These are phyloP conservation scores for Elymus sibiricus DNA, from an alignment of 176 grass and related monocot species.

Conservation along the genomic window DNA sequence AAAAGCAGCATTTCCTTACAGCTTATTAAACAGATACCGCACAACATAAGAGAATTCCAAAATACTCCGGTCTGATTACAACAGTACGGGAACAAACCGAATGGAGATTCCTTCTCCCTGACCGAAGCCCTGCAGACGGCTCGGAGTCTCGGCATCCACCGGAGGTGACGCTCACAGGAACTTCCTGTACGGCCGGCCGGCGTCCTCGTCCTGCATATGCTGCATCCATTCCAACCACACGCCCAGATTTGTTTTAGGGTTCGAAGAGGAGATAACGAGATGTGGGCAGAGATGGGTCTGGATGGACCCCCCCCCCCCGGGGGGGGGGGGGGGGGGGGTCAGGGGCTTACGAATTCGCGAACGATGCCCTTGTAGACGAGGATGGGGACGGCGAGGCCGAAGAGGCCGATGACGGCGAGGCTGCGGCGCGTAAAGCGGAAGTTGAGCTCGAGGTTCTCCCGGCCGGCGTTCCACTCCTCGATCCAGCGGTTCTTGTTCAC, in stretches of 20 bases:
- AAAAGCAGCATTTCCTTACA: slow-evolving; percentile 30
- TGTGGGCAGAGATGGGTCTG: background rate
- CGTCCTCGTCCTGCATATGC: slow-evolving; percentile 99
- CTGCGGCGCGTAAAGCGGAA: slow-evolving; percentile 78
- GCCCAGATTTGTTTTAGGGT: slow-evolving; percentile 33
- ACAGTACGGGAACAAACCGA: slow-evolving; percentile 47
- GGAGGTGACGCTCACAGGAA: slow-evolving; percentile 55
- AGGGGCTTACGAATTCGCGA: slow-evolving; percentile 63
- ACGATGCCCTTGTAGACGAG: slow-evolving; percentile 85
- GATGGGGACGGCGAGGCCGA: slow-evolving; percentile 68
- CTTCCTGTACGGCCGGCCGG: slow-evolving; percentile 71
- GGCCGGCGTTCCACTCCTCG: slow-evolving; percentile 66
- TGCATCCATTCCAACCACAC: slow-evolving; percentile 36
- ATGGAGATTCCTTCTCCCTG: slow-evolving; percentile 4
- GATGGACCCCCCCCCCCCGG: no score
- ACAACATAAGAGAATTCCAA: slow-evolving; percentile 4
- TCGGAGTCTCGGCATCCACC: background rate
- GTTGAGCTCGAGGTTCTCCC: slow-evolving; percentile 72
- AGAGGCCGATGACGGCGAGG: slow-evolving; percentile 70
- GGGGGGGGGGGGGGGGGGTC: no score
- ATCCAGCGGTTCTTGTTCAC: slow-evolving; percentile 80
- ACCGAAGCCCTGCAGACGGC: background rate
- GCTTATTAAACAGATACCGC: slow-evolving; percentile 32
- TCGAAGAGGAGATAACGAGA: background rate
- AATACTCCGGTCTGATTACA: slow-evolving; percentile 24